Evolutionary conservation across 345 rosid species (phyloP), one percentile per base, ranked within the genome.

Genomic region (Citrus maxima): DNA sequence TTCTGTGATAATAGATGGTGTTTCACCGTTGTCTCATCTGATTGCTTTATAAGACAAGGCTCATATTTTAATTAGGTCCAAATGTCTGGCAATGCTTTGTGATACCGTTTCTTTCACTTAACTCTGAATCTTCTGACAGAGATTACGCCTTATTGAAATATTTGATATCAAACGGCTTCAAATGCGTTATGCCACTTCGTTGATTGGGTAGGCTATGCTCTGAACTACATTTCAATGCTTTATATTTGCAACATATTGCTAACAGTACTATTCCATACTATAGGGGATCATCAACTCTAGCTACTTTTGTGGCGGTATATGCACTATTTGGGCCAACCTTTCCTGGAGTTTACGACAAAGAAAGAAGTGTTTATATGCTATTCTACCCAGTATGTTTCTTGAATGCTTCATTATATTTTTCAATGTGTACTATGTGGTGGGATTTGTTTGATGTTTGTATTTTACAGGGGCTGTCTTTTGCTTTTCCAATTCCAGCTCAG

Each of bases 241-340:
- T 40, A 7, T 37, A 46, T 60, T 32, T 65, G 16, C 73, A 19
- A 70, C 40, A 55, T 2, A 9, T 37, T 34, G 6, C 40, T 77
- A 60, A 54, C 55, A 32, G 30, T 7, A 35, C 67, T 65, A 73
- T 69, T 79, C 68, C 68, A 51, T 68, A 56, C 38, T 76, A 25
- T 75, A 96, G 99, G 66, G 97, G 99, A 58, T 92, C 98, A 28
- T 88, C 97, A 10, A 88, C 91, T 19, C 84, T 91, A 74, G 99
- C 98, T 25, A 96, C 99, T 30, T 96, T 96, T 90, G 97, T 91
- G 37, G 99, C 95, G 64, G 97, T 96, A 5, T 96, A 91, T 81
- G 91, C 94, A 59, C 90, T 93, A 67, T 96, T 96, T 81, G 99
- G 99, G 55, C 99, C 97, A 22, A 96, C 99, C 13, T 96, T 91